Conservation (phyloP, 2,329 filamentous ascomycete genomes). For the Neofusicoccum cordaticola region DNA sequence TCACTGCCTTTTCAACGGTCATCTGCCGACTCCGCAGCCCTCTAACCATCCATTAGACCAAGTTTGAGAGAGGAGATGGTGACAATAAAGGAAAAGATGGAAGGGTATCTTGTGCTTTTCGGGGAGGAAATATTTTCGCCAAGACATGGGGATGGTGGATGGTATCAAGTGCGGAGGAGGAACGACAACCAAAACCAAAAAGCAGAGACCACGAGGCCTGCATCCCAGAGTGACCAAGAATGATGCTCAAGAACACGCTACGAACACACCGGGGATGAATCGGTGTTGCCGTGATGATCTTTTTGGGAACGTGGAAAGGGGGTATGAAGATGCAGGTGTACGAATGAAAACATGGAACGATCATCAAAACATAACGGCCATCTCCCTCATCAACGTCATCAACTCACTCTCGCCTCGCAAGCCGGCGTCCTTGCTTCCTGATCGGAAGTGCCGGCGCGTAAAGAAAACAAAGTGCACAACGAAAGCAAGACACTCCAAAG, state of each 20-base stretch:
- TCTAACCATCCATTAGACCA: background rate
- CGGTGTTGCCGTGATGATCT: background rate
- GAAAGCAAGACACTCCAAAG: background rate
- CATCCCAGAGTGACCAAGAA: background rate
- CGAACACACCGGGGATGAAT: background rate
- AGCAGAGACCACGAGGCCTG: background rate
- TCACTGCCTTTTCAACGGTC: background rate
- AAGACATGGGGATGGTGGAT: background rate
- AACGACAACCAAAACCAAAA: background rate
- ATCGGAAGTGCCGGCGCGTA: background rate
- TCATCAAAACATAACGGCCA: background rate
- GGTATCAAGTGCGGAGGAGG: conserved; percentile 6
- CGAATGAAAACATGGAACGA: background rate
- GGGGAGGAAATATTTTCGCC: background rate
- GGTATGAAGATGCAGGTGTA: background rate
- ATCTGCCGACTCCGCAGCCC: background rate
- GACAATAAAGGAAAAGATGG: background rate
- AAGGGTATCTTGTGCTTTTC: background rate
- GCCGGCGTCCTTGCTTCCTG: background rate
- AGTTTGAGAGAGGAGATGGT: background rate
- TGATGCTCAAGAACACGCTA: background rate
- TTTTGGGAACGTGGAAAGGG: background rate
- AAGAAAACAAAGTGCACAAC: background rate
- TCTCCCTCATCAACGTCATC: background rate
- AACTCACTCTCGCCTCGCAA: background rate